These are phyloP conservation scores for Pyrus communis DNA, from an alignment of 306 rosid species.

Conservation along the genomic window DNA sequence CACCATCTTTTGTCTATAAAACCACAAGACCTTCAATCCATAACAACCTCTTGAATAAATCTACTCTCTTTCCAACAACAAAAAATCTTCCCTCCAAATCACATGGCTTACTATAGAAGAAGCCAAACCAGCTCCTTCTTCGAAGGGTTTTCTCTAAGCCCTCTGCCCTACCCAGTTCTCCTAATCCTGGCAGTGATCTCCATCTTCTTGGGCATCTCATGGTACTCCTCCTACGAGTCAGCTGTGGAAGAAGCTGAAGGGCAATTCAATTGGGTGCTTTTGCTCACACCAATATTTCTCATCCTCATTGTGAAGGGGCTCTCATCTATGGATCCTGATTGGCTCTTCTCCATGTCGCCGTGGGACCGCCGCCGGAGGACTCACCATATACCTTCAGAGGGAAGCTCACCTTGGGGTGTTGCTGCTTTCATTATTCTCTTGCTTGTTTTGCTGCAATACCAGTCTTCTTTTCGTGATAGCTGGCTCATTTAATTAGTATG, in stretches of 20 bases:
- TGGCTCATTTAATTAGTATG: slow-evolving; percentile 37
- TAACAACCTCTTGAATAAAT: not conserved
- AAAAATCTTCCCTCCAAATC: not conserved
- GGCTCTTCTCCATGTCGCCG: slow-evolving; percentile 37
- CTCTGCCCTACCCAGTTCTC: slow-evolving; percentile 70
- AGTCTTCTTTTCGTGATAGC: slow-evolving; percentile 53
- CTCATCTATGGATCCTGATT: slow-evolving; percentile 51
- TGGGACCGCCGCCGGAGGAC: slow-evolving; percentile 51
- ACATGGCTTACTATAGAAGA: slow-evolving; percentile 43
- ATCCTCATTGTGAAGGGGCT: slow-evolving; percentile 51
- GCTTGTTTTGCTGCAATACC: slow-evolving; percentile 62
- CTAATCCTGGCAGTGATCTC: slow-evolving; percentile 46
- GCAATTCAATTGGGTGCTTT: slow-evolving; percentile 47
- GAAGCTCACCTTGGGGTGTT: slow-evolving; percentile 92
- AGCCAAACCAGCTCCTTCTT: slow-evolving; percentile 39
- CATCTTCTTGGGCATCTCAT: slow-evolving; percentile 47
- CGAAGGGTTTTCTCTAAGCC: slow-evolving; percentile 48
- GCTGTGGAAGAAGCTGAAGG: slow-evolving; percentile 48
- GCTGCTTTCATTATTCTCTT: slow-evolving; percentile 71
- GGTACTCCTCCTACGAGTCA: slow-evolving; percentile 57
- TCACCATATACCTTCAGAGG: slow-evolving; percentile 47
- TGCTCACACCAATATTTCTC: slow-evolving; percentile 45
- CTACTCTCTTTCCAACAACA: not conserved
- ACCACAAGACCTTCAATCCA: not conserved
- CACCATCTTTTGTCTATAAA: not conserved